Percentiles rank a stretch among this genome's conserved stretches.
These are phyloP conservation scores for Thraustochytrium striatum DNA, from an alignment of 352 stramenopile genomes.

Conservation along the genomic window DNA sequence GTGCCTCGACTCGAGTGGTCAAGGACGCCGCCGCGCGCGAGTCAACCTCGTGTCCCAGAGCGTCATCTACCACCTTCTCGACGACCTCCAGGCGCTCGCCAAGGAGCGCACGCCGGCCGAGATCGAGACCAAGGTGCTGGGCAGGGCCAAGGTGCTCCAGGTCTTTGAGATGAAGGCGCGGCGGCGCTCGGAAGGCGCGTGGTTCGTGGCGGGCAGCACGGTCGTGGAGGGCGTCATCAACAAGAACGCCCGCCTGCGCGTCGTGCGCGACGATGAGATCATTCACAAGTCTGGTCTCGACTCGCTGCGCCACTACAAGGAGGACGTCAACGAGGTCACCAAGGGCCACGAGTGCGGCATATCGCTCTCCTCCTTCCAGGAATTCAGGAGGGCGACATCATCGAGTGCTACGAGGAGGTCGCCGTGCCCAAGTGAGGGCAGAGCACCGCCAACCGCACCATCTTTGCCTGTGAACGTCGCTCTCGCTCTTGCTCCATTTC, in stretches of 20 bases:
- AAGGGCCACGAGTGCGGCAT: conserved; percentile 97
- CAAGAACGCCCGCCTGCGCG: conserved; percentile 70
- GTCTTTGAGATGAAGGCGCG: conserved; percentile 74
- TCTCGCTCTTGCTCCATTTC: too few relatives aligned
- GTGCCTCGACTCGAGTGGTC: conserved; percentile 66
- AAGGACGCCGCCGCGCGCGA: conserved; percentile 69
- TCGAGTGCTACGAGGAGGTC: conserved; percentile 29
- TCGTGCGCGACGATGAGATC: conserved; percentile 78
- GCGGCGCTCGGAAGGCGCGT: conserved; percentile 69
- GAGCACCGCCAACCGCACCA: too few relatives aligned
- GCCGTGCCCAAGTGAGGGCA: too few relatives aligned
- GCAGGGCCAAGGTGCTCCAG: conserved; percentile 70
- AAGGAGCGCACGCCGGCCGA: conserved; percentile 65
- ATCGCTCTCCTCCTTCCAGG: conserved; percentile 36
- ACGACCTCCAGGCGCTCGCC: conserved; percentile 76
- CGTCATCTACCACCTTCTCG: conserved; percentile 78
- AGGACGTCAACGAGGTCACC: conserved; percentile 80
- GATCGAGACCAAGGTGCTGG: conserved; percentile 65
- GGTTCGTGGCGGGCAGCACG: conserved; percentile 88
- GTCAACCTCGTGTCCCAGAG: conserved; percentile 68
- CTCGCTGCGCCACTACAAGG: conserved; percentile 76
- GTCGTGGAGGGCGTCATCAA: conserved; percentile 88
- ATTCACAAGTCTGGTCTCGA: conserved; percentile 46
- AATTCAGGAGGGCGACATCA: conserved; percentile 49
- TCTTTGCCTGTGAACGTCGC: too few relatives aligned